phyloP scores from a whole-genome alignment of 352 stramenopile species.

The Ophiocytium majus region DNA sequence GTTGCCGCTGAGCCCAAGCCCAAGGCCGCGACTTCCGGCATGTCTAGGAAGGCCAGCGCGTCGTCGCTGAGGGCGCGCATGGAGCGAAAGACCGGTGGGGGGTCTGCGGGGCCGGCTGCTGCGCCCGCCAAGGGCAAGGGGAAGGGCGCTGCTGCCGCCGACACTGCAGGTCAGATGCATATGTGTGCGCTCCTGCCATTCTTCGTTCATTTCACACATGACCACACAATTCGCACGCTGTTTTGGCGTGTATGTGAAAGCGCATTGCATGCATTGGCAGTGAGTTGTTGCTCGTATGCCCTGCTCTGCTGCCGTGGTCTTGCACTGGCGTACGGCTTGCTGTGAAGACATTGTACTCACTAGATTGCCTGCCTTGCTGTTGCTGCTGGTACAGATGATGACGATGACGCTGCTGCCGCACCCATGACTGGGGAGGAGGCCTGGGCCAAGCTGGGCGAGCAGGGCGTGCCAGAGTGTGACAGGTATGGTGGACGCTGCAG shows the following conservation, averaged over 20 bases:
- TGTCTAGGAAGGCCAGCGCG: not conserved
- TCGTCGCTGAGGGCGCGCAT: not conserved
- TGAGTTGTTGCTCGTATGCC: no score
- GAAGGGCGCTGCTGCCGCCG: not conserved
- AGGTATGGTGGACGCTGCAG: not conserved
- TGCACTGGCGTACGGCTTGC: no score
- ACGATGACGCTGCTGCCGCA: constrained; percentile 17
- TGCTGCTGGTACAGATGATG: no score
- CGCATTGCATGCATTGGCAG: no score
- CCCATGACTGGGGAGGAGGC: constrained; percentile 40
- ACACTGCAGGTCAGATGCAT: no score
- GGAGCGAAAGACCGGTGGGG: not conserved
- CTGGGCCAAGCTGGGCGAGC: constrained; percentile 31
- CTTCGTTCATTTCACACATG: no score
- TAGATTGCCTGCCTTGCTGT: no score
- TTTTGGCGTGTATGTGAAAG: no score
- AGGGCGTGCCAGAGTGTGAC: not conserved
- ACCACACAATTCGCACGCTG: no score
- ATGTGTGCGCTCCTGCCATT: no score
- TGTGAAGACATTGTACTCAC: no score
- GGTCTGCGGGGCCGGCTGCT: not conserved
- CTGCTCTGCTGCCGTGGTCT: no score
- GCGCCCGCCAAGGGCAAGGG: not conserved
- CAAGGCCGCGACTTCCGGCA: not conserved
- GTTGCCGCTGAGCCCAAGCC: not conserved